Evolutionary conservation across 768 basidiomycete species (phyloP), one percentile per base, ranked within the genome.

Genomic region (Trametes meyenii): DNA sequence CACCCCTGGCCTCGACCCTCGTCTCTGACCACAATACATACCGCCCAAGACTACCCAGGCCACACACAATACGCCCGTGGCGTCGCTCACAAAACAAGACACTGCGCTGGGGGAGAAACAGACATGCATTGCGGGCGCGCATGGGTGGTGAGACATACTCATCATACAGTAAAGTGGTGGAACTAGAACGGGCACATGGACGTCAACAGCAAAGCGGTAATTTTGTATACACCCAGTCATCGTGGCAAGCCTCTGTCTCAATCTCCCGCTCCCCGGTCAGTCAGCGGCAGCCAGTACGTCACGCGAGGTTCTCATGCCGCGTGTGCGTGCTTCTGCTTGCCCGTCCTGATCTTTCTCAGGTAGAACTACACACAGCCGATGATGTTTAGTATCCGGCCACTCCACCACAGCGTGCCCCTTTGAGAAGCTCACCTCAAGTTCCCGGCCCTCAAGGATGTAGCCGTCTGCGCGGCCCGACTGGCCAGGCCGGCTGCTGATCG

Each of bases 381-480:
- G 73, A 68, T 50, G 54, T 49, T 51, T 60, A 55, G 60, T 40
- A 33, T 43, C 33, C 4, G 42, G 5, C 35, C 57, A 33, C 48
- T 38, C 44, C 24, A 1, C 58, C 50, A 35, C 38, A 43, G 16
- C 5, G 6, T 19, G 24, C 52, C 33, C 35, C 8, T 21, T 53
- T 42, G 8, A 21, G 33, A 14, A 48, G 11, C 83, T 52, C 66
- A 96, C 94, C 85, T 98, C 96, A 58, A 98, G 88, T 77, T 99
- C 97, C 80, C 93, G 95, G 73, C 97, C 97, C 83, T 99, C 97
- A 55, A 99, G 86, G 65, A 99, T 81, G 79, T 98, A 98, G 54
- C 97, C 97, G 76, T 99, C 97, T 59, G 90, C 88, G 67, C 97
- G 94, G 29, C 97, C 97, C 58, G 87, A 91, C 77, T 99, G 97